Conservation (phyloP, 306 rosid species). For the Luffa aegyptiaca region DNA sequence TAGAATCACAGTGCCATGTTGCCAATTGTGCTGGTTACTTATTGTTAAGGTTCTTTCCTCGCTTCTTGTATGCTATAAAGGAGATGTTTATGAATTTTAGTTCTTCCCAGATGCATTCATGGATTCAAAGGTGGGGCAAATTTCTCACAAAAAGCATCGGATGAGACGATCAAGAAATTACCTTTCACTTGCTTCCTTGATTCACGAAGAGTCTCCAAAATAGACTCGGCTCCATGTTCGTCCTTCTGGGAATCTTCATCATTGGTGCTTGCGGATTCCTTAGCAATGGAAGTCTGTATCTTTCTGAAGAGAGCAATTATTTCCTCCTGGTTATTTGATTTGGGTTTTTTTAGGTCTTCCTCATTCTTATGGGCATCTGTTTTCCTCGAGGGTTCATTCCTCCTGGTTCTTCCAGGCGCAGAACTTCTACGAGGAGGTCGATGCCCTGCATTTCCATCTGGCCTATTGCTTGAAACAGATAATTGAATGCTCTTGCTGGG, state of each 20-base stretch:
- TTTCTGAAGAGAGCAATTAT: slow-evolving; percentile 37
- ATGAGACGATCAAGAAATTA: neutral
- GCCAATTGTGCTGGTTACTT: neutral
- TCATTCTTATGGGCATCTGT: slow-evolving; percentile 12
- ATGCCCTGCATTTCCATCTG: slow-evolving; percentile 18
- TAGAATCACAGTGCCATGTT: neutral
- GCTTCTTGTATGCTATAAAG: neutral
- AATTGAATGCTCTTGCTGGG: slow-evolving; percentile 11
- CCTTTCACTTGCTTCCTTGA: slow-evolving; percentile 29
- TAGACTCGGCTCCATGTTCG: slow-evolving; percentile 17
- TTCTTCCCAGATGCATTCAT: neutral
- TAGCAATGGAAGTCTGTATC: slow-evolving; percentile 40
- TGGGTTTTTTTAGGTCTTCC: slow-evolving; percentile 18
- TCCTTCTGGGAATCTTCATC: slow-evolving; percentile 16
- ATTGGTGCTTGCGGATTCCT: slow-evolving; percentile 7
- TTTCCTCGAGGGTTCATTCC: neutral
- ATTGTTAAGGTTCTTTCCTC: neutral
- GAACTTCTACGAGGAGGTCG: slow-evolving; percentile 22
- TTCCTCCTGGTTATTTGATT: slow-evolving; percentile 35
- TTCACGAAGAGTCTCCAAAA: slow-evolving; percentile 31
- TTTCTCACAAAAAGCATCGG: neutral
- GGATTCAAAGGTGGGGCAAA: neutral
- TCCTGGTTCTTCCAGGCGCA: slow-evolving; percentile 11
- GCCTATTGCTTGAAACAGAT: slow-evolving; percentile 16
- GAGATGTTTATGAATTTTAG: neutral